Evolutionary conservation across 768 basidiomycete genomes (phyloP), one percentile per base, ranked within the genome.

Genomic region (Filobasidium floriforme): DNA sequence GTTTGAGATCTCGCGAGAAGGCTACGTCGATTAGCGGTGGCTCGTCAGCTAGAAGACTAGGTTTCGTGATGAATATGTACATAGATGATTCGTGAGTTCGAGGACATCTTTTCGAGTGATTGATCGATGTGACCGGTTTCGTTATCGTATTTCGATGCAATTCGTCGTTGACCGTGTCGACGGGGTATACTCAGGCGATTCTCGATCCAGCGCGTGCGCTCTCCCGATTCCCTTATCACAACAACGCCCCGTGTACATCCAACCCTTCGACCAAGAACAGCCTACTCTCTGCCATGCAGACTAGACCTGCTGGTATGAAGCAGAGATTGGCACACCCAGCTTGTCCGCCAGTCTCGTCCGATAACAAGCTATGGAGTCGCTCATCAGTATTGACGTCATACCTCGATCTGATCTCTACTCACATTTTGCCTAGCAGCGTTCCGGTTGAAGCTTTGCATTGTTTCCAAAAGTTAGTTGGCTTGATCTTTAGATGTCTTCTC

Each of bases 291-390:
- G 69, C 52, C 15, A 72, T 46, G 60, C 71, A 72, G 0, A 72
- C 60, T 32, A 72, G 11, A 22, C 71, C 71, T 1, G 67, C 69
- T 1, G 71, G 71, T 14, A 68, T 46, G 65, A 72, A 72, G 57
- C 71, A 72, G 62, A 72, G 68, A 43, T 72, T 72, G 15, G 71
- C 71, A 54, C 69, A 72, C 6, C 67, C 66, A 1, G 55, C 60
- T 6, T 71, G 41, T 52, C 66, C 26, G 66, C 71, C 12, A 67
- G 60, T 15, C 65, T 41, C 7, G 26, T 67, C 19, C 71, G 68
- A 40, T 57, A 55, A 5, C 19, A 14, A 52, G 61, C 70, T 67
- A 43, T 18, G 19, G 7, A 22, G 46, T 49, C 12, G 22, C 18
- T 57, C 54, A 15, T 15, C 54, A 57, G 24, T 6, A 51, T 18